Conservation (phyloP, 1,284 basidiomycete genomes). For the Waitea zeae region DNA sequence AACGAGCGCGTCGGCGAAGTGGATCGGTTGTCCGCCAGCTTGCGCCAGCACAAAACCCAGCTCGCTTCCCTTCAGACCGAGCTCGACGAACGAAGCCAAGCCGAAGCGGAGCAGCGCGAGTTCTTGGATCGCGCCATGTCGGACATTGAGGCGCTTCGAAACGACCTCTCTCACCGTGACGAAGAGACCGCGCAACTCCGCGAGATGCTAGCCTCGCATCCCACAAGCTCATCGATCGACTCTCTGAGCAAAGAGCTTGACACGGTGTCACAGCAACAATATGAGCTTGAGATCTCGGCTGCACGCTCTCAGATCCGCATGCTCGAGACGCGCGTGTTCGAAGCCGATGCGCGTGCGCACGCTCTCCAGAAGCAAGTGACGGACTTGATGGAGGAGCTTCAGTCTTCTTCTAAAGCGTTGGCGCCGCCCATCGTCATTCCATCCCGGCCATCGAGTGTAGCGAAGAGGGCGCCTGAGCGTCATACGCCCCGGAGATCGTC, state of each 20-base stretch:
- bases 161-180: slow-evolving; percentile 37
- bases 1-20: neutral
- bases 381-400: slow-evolving; percentile 42
- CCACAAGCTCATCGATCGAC: slow-evolving; percentile 18
- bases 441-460: slow-evolving; percentile 31
- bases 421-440: too few relatives aligned
- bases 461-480: too few relatives aligned
- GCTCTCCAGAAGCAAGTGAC: slow-evolving; percentile 51
- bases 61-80: slow-evolving; percentile 22
- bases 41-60: neutral
- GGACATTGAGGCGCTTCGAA: slow-evolving; percentile 48
- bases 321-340: slow-evolving; percentile 56
- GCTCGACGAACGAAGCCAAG: slow-evolving; percentile 27
- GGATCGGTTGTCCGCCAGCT: neutral
- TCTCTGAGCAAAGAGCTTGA: slow-evolving; percentile 57
- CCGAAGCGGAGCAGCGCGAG: slow-evolving; percentile 39
- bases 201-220: slow-evolving; percentile 16
- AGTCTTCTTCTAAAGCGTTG: too few relatives aligned
- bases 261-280: slow-evolving; percentile 47
- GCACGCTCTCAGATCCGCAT: slow-evolving; percentile 61
- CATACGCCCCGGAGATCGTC: slow-evolving; percentile 30
- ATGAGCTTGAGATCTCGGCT: slow-evolving; percentile 61
- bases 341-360: slow-evolving; percentile 54
- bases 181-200: slow-evolving; percentile 44
- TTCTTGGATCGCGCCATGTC: slow-evolving; percentile 43